Conservation (phyloP, 768 basidiomycete species). For the Kwoniella sp. region DNA sequence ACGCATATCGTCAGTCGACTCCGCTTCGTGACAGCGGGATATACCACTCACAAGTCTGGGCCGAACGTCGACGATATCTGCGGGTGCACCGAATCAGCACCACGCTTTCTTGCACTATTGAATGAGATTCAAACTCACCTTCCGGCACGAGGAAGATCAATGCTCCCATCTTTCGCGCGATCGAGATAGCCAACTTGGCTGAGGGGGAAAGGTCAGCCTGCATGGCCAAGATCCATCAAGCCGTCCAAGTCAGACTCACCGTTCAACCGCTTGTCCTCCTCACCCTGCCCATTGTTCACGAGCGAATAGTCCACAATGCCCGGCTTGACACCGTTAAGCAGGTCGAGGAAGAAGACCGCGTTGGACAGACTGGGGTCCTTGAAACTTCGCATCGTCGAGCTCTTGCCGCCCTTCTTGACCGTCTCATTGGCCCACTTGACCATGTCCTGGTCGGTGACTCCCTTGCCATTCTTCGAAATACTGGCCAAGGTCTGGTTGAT, state of each 20-base stretch:
- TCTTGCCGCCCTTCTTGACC: slow-evolving; percentile 59
- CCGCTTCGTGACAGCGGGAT: neutral
- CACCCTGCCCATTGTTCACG: slow-evolving; percentile 59
- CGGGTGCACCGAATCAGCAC: neutral
- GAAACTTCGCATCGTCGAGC: slow-evolving; percentile 70
- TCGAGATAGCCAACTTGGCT: slow-evolving; percentile 97
- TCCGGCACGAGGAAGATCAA: slow-evolving; percentile 95
- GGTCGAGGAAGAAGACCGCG: slow-evolving; percentile 86
- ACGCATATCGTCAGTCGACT: neutral
- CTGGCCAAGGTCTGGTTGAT: slow-evolving; percentile 83
- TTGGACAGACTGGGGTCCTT: slow-evolving; percentile 86
- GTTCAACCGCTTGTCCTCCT: slow-evolving; percentile 87
- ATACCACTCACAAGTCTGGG: slow-evolving; percentile 68
- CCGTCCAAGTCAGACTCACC: slow-evolving; percentile 57
- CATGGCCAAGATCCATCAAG: neutral
- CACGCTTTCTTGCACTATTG: slow-evolving; percentile 39
- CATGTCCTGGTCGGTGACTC: slow-evolving; percentile 87
- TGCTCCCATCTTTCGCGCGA: slow-evolving; percentile 95
- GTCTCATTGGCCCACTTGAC: slow-evolving; percentile 93
- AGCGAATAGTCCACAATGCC: slow-evolving; percentile 90
- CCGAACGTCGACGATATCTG: slow-evolving; percentile 80
- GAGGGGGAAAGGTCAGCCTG: neutral
- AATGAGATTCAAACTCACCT: slow-evolving; percentile 46
- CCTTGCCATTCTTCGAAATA: slow-evolving; percentile 65
- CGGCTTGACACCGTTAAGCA: slow-evolving; percentile 83